A percentile compares a stretch with the other conserved stretches of the same genome.
Evolutionary conservation across 805 yeast genomes (phyloP).

Genomic region (Myxozyma vanderwaltii): DNA sequence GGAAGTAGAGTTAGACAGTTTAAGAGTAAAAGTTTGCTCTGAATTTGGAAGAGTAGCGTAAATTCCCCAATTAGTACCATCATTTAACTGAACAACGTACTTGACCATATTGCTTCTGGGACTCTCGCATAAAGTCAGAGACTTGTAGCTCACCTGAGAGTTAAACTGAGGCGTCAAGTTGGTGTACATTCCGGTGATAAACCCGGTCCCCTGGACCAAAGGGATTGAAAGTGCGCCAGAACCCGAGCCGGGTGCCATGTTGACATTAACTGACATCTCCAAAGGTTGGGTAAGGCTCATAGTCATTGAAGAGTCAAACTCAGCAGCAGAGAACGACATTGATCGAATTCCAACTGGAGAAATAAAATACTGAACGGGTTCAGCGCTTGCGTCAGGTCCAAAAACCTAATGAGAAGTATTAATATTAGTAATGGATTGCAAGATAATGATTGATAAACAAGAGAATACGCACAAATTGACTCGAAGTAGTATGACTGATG

Average conservation of each 20-base stretch:
- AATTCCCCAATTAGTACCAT: constrained; percentile 65
- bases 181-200: constrained; percentile 53
- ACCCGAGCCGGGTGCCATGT: constrained; percentile 19
- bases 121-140: constrained; percentile 47
- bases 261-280: constrained; percentile 35
- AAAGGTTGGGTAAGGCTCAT: constrained; percentile 20
- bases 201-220: constrained; percentile 63
- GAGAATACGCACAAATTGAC: constrained; percentile 50
- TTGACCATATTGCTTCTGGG: constrained; percentile 52
- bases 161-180: constrained; percentile 36
- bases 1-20: constrained; percentile 43
- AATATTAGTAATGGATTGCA: not conserved
- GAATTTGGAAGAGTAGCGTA: constrained; percentile 51
- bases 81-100: constrained; percentile 56
- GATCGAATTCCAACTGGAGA: constrained; percentile 62
- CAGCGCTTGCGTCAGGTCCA: constrained; percentile 50
- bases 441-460: too few relatives aligned
- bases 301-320: constrained; percentile 46
- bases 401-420: constrained; percentile 1
- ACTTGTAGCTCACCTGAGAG: constrained; percentile 58
- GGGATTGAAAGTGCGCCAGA: constrained; percentile 40
- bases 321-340: constrained; percentile 56
- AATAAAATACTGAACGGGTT: constrained; percentile 51
- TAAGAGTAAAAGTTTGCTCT: constrained; percentile 36
- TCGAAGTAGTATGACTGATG: constrained; percentile 56